Evolutionary conservation across 106 monocot genomes (phyloP).

Genomic region (Narthecium ossifragum): DNA sequence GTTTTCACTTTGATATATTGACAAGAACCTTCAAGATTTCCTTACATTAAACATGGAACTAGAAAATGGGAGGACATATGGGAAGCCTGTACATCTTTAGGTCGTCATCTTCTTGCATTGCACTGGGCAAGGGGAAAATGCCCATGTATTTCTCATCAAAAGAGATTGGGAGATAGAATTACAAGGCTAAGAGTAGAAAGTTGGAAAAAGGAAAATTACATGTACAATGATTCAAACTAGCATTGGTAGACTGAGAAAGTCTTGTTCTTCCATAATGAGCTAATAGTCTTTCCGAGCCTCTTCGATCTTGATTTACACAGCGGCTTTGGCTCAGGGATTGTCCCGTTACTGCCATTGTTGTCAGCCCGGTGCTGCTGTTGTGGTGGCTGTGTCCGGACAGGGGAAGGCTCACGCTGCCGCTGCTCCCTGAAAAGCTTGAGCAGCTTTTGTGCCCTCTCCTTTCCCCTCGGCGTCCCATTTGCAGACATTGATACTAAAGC

Average conservation of each 20-base stretch:
- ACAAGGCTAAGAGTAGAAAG: no score
- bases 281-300: slow-evolving; percentile 45
- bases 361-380: neutral
- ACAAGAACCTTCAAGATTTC: no score
- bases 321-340: slow-evolving; percentile 18
- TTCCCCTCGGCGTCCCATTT: slow-evolving; percentile 41
- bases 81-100: no score
- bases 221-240: no score
- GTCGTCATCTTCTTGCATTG: no score
- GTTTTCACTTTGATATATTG: no score
- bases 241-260: slow-evolving; percentile 26
- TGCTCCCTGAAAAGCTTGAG: slow-evolving; percentile 67
- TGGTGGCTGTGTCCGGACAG: slow-evolving; percentile 1
- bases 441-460: slow-evolving; percentile 59
- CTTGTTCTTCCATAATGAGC: slow-evolving; percentile 45
- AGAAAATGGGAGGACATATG: no score
- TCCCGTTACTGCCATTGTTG: neutral
- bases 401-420: slow-evolving; percentile 39
- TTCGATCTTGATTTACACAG: slow-evolving; percentile 42
- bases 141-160: no score
- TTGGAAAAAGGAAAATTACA: no score
- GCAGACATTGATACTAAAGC: slow-evolving; percentile 51
- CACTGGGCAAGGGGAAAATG: no score
- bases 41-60: no score
- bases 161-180: no score